Evolutionary conservation across 1,284 basidiomycete species (phyloP).

Genomic region (Ustilago esculenta): DNA sequence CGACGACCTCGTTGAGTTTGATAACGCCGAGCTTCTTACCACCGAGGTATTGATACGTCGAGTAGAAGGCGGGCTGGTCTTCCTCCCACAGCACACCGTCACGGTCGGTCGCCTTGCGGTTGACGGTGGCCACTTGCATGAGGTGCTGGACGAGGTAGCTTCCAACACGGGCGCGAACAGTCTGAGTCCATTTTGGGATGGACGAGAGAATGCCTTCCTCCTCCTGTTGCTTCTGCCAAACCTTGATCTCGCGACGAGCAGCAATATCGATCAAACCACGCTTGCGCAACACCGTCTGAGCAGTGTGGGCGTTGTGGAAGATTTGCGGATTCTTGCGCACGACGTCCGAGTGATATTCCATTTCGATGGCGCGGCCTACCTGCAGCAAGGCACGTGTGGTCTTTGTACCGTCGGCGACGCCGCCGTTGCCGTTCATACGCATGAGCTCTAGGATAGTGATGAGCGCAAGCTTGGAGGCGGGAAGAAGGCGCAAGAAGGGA

Average conservation of each 20-base stretch:
- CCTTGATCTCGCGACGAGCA: conserved; percentile 54
- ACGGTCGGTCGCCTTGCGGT: conserved; percentile 69
- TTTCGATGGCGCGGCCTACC: conserved; percentile 86
- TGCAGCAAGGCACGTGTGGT: conserved; percentile 83
- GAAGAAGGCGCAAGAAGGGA: conserved; percentile 80
- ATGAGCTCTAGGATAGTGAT: conserved; percentile 91
- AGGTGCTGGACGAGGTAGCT: conserved; percentile 83
- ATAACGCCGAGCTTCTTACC: conserved; percentile 92
- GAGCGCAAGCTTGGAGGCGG: conserved; percentile 82
- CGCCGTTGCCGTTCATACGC: conserved; percentile 81
- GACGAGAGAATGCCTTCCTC: conserved; percentile 71
- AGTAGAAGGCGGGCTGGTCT: conserved; percentile 88
- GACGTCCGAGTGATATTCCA: conserved; percentile 69
- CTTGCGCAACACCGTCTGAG: conserved; percentile 43
- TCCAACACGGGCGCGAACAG: conserved; percentile 79
- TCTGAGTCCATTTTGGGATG: conserved; percentile 79
- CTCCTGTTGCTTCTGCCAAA: conserved; percentile 71
- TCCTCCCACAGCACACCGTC: conserved; percentile 70
- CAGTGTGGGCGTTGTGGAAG: conserved; percentile 52
- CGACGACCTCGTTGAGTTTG: conserved; percentile 83
- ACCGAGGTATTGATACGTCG: conserved; percentile 90
- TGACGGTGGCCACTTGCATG: conserved; percentile 85
- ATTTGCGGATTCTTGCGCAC: conserved; percentile 54
- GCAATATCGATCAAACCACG: conserved; percentile 53
- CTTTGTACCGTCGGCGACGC: conserved; percentile 87